phyloP scores from a whole-genome alignment of 2,329 filamentous ascomycete species.

The Ceratocystis harringtonii region DNA sequence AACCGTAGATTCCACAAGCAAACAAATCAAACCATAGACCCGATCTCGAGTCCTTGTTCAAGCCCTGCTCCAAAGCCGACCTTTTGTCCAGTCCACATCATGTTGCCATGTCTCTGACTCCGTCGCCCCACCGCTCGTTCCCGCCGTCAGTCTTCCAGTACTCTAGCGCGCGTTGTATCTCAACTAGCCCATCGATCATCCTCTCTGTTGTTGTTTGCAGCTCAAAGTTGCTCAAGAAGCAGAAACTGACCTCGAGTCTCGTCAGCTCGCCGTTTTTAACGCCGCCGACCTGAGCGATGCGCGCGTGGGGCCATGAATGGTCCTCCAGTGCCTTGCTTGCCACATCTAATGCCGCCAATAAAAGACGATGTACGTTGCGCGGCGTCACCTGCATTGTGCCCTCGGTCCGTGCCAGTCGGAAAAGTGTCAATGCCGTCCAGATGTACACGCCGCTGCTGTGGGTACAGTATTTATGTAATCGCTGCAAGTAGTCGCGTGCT shows the following conservation, averaged over 20 bases:
- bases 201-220: conserved; percentile 46
- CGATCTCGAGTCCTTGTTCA: no score
- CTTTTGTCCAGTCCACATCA: not conserved
- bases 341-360: conserved; percentile 70
- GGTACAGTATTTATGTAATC: conserved; percentile 80
- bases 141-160: not conserved
- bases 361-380: conserved; percentile 71
- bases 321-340: conserved; percentile 95
- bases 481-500: conserved; percentile 68
- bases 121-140: not conserved
- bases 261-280: conserved; percentile 71
- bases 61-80: not conserved
- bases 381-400: conserved; percentile 64
- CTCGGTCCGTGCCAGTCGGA: conserved; percentile 64
- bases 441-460: conserved; percentile 91
- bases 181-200: conserved; percentile 23
- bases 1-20: not conserved
- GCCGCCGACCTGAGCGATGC: conserved; percentile 76
- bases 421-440: conserved; percentile 51
- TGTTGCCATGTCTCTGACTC: not conserved
- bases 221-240: conserved; percentile 74
- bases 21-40: no score
- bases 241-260: conserved; percentile 76
- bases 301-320: conserved; percentile 67
- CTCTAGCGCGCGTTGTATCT: not conserved